Base-by-base conservation (phyloP, 2,329 filamentous ascomycete species). In the Lasiodiplodia citricola region DNA sequence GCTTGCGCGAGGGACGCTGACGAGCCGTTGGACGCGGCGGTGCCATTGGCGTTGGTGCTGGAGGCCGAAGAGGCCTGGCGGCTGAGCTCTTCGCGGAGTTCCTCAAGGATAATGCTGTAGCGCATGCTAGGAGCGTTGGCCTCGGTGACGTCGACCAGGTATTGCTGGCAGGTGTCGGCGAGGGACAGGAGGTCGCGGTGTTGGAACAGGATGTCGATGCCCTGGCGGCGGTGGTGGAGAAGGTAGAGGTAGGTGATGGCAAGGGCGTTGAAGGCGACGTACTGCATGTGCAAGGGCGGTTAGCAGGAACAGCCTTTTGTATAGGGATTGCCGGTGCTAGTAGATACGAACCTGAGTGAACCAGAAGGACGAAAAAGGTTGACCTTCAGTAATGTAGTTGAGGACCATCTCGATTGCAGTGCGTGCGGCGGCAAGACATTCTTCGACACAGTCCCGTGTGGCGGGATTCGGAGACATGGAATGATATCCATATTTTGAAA, bases 181-280 rank as follows among this genome's bases (percentile, higher is more conserved):
- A 83, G 78, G 16, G 77, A 72, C 38, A 84, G 79, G 2, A 84
- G 38, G 52, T 50, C 23, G 65, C 54, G 38, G 54, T 62, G 47
- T 44, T 62, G 65, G 60, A 13, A 25, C 41, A 25, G 73, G 55
- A 25, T 10, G 23, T 35, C 44, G 55, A 16, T 21, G 50, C n/a
- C 69, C 52, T 25, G 41, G 31, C n/a, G 69, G n/a, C 21, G 35
- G 69, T 35, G 70, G 72, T 47, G 74, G 76, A 69, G 83, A 82
- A 25, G 85, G 84, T 11, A 77, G 79, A 86, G 81, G 35, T 85
- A 85, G 0, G 83, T 77, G 0, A 85, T 80, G 0, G 80, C 80
- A 4, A 86, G 70, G 1, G 84, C 83, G 68, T 84, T 86, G 44
- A 86, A 85, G 1, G 80, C 81, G 0, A 84, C 81, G 57, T 85